These are phyloP conservation scores for Cercospora canescens DNA, from an alignment of 2,329 filamentous ascomycete genomes.

Conservation along the genomic window DNA sequence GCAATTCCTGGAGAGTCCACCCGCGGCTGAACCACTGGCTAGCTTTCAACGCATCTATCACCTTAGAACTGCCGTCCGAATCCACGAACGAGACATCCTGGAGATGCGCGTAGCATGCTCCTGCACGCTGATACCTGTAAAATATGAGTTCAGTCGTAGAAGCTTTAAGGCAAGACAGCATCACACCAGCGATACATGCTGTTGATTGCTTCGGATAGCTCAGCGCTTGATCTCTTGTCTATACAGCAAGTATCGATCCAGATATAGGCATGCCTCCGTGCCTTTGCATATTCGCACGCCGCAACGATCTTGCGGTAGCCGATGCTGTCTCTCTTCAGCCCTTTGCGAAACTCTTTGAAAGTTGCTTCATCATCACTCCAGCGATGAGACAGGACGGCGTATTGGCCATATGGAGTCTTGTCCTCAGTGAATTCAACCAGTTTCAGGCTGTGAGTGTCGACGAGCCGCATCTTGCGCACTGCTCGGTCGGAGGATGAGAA, in stretches of 20 bases:
- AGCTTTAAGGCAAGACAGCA: background rate
- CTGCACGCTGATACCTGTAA: constrained; percentile 1
- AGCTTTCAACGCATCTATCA: background rate
- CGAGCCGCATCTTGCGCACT: background rate
- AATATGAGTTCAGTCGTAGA: background rate
- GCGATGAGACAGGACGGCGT: constrained; percentile 14
- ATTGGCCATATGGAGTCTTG: constrained; percentile 2
- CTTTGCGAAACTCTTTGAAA: constrained; percentile 7
- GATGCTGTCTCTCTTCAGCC: constrained; percentile 4
- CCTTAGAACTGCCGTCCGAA: too few species aligned
- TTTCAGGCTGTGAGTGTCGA: constrained; percentile 1
- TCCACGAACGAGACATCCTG: background rate
- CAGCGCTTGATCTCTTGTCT: constrained; percentile 21
- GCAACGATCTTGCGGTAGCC: constrained; percentile 14
- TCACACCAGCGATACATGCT: constrained; percentile 6
- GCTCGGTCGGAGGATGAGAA: background rate
- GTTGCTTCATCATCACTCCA: constrained; percentile 17
- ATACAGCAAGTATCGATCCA: constrained; percentile 28
- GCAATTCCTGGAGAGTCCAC: constrained; percentile 30
- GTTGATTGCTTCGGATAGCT: constrained; percentile 7
- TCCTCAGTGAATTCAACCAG: constrained; percentile 11
- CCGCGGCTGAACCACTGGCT: constrained; percentile 12
- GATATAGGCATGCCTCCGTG: constrained; percentile 6
- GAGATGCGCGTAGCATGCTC: constrained; percentile 13
- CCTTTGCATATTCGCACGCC: constrained; percentile 10